These are phyloP conservation scores for Pichiaceae sp. DNA, from an alignment of 1,139 yeast genomes.

Conservation along the genomic window DNA sequence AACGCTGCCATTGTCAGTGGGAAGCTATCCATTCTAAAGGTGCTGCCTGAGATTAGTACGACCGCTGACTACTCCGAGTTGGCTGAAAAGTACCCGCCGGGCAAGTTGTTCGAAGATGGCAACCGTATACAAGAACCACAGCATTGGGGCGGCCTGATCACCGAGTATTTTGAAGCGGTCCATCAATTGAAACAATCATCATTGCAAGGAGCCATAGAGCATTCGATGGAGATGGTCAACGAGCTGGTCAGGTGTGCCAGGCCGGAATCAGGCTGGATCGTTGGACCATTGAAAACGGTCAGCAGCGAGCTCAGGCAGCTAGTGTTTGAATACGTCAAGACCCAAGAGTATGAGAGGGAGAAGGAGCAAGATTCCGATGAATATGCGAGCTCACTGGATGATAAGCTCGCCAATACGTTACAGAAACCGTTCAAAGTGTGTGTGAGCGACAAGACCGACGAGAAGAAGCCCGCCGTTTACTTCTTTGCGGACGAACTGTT, in stretches of 20 bases:
- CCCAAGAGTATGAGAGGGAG: conserved; percentile 1
- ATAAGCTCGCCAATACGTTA: conserved; percentile 55
- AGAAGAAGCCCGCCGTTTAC: conserved; percentile 61
- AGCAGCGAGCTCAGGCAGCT: conserved; percentile 5
- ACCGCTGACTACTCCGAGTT: neutral
- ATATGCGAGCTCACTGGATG: conserved; percentile 19
- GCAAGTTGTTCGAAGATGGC: neutral
- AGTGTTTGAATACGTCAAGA: conserved; percentile 3
- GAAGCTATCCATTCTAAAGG: conserved; percentile 1
- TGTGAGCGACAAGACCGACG: conserved; percentile 65
- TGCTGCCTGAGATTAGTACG: neutral
- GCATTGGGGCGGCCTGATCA: conserved; percentile 2
- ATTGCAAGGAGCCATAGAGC: conserved; percentile 3
- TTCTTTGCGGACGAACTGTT: conserved; percentile 68
- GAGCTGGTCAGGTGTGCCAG: conserved; percentile 3
- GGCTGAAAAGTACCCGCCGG: conserved; percentile 3
- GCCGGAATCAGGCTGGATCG: conserved; percentile 5
- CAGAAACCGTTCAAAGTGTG: conserved; percentile 74
- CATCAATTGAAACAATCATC: conserved; percentile 1
- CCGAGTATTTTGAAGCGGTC: conserved; percentile 2
- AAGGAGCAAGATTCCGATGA: neutral
- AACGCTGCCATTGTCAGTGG: neutral
- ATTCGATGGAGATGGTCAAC: conserved; percentile 4
- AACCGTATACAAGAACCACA: neutral
- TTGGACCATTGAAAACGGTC: conserved; percentile 5